A percentile compares a stretch with the other conserved stretches of the same genome.
Evolutionary conservation across 2,329 filamentous ascomycete species (phyloP).

Genomic region (Aspergillus intermedius): DNA sequence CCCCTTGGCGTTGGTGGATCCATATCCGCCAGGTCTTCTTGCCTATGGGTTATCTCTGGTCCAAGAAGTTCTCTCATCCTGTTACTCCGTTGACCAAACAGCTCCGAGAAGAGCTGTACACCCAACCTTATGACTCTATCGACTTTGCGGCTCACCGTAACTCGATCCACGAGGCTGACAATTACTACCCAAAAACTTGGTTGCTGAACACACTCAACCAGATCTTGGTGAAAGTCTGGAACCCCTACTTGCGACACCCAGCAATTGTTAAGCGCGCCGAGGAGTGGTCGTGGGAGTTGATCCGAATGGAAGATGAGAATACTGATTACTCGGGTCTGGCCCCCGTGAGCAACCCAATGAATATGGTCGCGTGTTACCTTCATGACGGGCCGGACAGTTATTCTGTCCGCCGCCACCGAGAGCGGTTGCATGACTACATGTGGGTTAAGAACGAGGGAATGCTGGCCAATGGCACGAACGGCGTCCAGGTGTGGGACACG

Average conservation of each 20-base stretch:
- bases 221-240: conserved; percentile 71
- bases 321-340: conserved; percentile 81
- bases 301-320: conserved; percentile 88
- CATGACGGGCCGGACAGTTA: conserved; percentile 69
- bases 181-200: conserved; percentile 90
- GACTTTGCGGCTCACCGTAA: conserved; percentile 74
- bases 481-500: conserved; percentile 97
- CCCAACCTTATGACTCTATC: conserved; percentile 69
- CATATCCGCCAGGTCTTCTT: conserved; percentile 96
- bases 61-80: conserved; percentile 70
- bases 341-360: conserved; percentile 86
- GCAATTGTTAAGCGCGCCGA: conserved; percentile 65
- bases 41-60: conserved; percentile 86
- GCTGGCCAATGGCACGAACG: conserved; percentile 93
- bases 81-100: conserved; percentile 66
- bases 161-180: conserved; percentile 69
- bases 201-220: conserved; percentile 73
- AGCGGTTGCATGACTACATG: conserved; percentile 76
- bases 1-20: conserved; percentile 96
- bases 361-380: conserved; percentile 78
- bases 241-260: conserved; percentile 65
- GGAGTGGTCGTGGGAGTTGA: conserved; percentile 71
- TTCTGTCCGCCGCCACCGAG: conserved; percentile 68
- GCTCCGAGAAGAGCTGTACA: conserved; percentile 75
- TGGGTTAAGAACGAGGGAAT: conserved; percentile 92